Evolutionary conservation across 805 yeast genomes (phyloP), one percentile per base, ranked within the genome.

Genomic region (Scheffersomyces lignosus): DNA sequence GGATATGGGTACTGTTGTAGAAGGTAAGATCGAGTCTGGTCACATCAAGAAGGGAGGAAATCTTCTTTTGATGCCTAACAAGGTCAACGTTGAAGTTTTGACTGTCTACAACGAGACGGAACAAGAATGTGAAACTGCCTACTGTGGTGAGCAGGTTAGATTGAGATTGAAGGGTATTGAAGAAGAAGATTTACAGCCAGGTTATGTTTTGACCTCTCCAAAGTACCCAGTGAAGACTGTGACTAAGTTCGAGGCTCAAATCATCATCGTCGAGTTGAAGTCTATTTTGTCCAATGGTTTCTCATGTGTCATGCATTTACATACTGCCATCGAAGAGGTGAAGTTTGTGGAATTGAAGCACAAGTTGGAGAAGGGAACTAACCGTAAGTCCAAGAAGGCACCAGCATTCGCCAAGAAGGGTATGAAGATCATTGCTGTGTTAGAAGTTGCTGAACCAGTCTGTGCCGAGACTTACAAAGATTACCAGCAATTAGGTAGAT

Each of bases 361-460:
- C 71, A 89, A 91, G 70, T 74, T 93, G 54, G 96, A 93, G 66
- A 91, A 87, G 73, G 97, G 96, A 46, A 89, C 98, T 40, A 91
- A 91, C 78, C 84, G 96, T 73, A 86, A 81, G 66, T 87, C 96
- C 43, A 93, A 89, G 78, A 89, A 87, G 64, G 87, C 99, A 23
- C 99, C 99, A 43, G 96, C 97, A 34, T 93, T 89, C 65, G 99
- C 98, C 47, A 93, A 91, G 70, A 87, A 87, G 77, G 99, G 99
- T 56, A 91, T 91, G 98, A 91, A 88, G 81, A 80, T 93, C 52
- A 90, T 93, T 62, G 99, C 97, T 23, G 78, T 84, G 29, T 73
- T 93, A 56, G 96, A 90, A 70, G 73, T 89, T 13, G 72, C 80
- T 31, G 89, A 81, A 51, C 91, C 96, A 16, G 87, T 93, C 26